Evolutionary conservation across 441 rosid species (phyloP).

Genomic region (Dalechampia spathulata): DNA sequence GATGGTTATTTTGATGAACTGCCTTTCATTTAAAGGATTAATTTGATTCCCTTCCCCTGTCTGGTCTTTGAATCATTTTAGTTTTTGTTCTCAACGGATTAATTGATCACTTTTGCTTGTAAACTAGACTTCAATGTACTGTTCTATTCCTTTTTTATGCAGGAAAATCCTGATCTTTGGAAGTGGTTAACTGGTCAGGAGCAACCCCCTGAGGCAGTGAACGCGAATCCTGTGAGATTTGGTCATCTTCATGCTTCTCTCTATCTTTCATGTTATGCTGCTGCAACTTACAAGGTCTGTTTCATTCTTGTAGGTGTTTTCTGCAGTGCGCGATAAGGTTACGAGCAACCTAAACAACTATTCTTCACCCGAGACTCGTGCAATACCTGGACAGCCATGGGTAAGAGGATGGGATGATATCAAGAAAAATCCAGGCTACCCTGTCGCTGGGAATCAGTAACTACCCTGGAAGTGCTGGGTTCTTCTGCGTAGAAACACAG

Average conservation of each 20-base stretch:
- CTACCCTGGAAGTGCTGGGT: background rate
- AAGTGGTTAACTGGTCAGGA: conserved; percentile 88
- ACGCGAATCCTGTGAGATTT: conserved; percentile 54
- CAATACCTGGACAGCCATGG: conserved; percentile 59
- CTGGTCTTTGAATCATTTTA: too few species aligned
- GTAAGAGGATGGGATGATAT: conserved; percentile 76
- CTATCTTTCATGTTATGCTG: background rate
- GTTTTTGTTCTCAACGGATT: too few species aligned
- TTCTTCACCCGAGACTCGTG: conserved; percentile 49
- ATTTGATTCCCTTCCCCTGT: too few species aligned
- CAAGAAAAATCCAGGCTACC: conserved; percentile 45
- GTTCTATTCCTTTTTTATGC: conserved; percentile 19
- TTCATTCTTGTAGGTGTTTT: conserved; percentile 53
- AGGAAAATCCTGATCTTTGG: conserved; percentile 97
- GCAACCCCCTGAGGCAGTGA: conserved; percentile 73
- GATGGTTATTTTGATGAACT: too few species aligned
- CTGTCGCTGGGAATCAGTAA: conserved; percentile 56
- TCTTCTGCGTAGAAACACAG: too few species aligned
- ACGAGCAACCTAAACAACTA: conserved; percentile 52
- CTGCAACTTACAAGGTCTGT: too few species aligned
- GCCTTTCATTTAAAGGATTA: too few species aligned
- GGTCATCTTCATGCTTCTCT: background rate
- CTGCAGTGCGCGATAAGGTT: conserved; percentile 54
- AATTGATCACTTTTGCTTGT: too few species aligned
- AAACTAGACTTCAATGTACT: too few species aligned